A percentile compares a stretch with the other conserved stretches of the same genome.
Conservation (phyloP, 2,329 filamentous ascomycete species). For the Microsporum ferrugineum region DNA sequence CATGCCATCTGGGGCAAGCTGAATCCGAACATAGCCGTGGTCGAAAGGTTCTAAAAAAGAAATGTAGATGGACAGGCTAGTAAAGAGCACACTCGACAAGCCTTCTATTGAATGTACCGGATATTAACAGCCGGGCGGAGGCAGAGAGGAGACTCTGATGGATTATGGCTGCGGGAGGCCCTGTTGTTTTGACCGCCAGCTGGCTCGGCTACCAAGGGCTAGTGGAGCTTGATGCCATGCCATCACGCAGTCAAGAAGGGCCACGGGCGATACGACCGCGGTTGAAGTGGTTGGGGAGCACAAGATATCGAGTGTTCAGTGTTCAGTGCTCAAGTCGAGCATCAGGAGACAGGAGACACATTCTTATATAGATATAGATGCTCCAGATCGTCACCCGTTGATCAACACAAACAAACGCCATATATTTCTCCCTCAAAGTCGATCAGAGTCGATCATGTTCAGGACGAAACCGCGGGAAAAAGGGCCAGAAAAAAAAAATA, state of each 20-base stretch:
- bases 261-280: not conserved
- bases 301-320: not conserved
- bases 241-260: not conserved
- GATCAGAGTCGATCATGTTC: not conserved
- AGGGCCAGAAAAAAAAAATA: not conserved
- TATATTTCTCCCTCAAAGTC: not conserved
- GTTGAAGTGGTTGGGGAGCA: not conserved
- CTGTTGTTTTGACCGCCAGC: not conserved
- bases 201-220: slow-evolving; percentile 3
- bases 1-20: not conserved
- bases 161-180: not conserved
- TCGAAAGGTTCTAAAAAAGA: not conserved
- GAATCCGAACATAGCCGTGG: not conserved
- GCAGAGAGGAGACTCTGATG: not conserved
- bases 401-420: not conserved
- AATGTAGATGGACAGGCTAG: not conserved
- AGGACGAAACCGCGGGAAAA: not conserved
- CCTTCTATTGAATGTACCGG: not conserved
- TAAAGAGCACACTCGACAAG: not conserved
- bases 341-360: not conserved
- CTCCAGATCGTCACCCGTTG: not conserved
- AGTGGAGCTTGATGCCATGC: slow-evolving; percentile 1
- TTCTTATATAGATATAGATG: not conserved
- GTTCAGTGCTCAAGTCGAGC: not conserved
- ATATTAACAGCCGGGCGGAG: not conserved